Evolutionary conservation across 2,329 filamentous ascomycete species (phyloP).

Genomic region (Scedosporium aurantiacum): DNA sequence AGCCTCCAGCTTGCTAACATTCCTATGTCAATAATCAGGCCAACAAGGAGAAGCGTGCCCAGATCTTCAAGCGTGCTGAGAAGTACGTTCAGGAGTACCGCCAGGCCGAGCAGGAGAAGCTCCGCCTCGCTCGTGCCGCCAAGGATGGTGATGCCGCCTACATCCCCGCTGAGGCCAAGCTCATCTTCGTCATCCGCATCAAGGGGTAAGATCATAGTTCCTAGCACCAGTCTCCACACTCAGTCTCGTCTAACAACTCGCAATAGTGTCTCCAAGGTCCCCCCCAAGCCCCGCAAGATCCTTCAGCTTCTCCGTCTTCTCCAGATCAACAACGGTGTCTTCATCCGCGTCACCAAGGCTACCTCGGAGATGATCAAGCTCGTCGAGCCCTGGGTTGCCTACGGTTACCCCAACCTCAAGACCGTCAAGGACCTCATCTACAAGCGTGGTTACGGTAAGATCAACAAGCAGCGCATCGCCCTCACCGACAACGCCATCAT

Average conservation of each 20-base stretch:
- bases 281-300: constrained; percentile 99
- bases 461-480: constrained; percentile 94
- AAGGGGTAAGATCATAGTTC: constrained; percentile 62
- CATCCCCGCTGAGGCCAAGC: constrained; percentile 86
- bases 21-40: constrained; percentile 41
- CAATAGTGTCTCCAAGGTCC: constrained; percentile 98
- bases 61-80: constrained; percentile 99
- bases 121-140: constrained; percentile 79
- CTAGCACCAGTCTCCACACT: neutral
- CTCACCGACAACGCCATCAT: constrained; percentile 97
- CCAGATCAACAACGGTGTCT: constrained; percentile 99
- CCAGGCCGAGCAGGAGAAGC: constrained; percentile 94
- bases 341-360: constrained; percentile 95
- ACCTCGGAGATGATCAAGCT: constrained; percentile 96
- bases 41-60: constrained; percentile 96
- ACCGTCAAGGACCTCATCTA: constrained; percentile 98
- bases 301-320: constrained; percentile 98
- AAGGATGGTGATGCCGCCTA: constrained; percentile 91
- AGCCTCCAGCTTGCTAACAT: constrained; percentile 10
- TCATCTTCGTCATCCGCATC: constrained; percentile 97
- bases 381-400: constrained; percentile 97
- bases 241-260: constrained; percentile 6
- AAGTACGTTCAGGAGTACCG: constrained; percentile 99
- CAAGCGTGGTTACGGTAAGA: constrained; percentile 99
- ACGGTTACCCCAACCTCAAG: constrained; percentile 99